phyloP scores from a whole-genome alignment of 2,329 filamentous ascomycete species.

The Phoma sp. region DNA sequence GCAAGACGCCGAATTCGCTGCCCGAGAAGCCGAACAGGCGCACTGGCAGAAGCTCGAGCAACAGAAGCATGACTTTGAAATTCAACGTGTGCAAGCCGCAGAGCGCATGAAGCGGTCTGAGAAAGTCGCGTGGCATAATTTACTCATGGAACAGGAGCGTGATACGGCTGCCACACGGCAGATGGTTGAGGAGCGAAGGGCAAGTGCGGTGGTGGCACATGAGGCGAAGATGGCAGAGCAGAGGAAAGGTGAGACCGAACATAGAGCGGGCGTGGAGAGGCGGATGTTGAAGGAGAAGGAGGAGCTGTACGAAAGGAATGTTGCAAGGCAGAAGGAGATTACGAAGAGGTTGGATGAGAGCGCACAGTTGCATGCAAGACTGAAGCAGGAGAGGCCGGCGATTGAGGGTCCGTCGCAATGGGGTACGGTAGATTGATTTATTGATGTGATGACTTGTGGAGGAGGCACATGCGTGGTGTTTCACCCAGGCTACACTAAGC shows the following conservation, averaged over 20 bases:
- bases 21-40: slow-evolving; percentile 26
- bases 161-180: slow-evolving; percentile 31
- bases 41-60: slow-evolving; percentile 36
- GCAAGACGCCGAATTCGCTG: slow-evolving; percentile 34
- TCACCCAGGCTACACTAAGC: neutral
- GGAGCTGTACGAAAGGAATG: slow-evolving; percentile 43
- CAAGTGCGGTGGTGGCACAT: slow-evolving; percentile 19
- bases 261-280: slow-evolving; percentile 35
- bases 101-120: slow-evolving; percentile 43
- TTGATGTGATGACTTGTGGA: neutral
- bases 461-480: neutral
- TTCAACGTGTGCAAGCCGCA: slow-evolving; percentile 39
- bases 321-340: slow-evolving; percentile 40
- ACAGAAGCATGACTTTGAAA: slow-evolving; percentile 42
- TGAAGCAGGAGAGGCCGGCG: slow-evolving; percentile 37
- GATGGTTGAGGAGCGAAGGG: slow-evolving; percentile 34
- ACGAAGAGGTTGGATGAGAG: slow-evolving; percentile 42
- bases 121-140: slow-evolving; percentile 39
- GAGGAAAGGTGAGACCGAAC: slow-evolving; percentile 37
- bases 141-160: slow-evolving; percentile 40
- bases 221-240: slow-evolving; percentile 34
- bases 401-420: slow-evolving; percentile 38
- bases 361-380: slow-evolving; percentile 38
- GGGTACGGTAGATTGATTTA: slow-evolving; percentile 38
- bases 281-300: slow-evolving; percentile 43